Conservation (phyloP, 225 moss, liverwort and hornwort genomes). For the Asterella californica region DNA sequence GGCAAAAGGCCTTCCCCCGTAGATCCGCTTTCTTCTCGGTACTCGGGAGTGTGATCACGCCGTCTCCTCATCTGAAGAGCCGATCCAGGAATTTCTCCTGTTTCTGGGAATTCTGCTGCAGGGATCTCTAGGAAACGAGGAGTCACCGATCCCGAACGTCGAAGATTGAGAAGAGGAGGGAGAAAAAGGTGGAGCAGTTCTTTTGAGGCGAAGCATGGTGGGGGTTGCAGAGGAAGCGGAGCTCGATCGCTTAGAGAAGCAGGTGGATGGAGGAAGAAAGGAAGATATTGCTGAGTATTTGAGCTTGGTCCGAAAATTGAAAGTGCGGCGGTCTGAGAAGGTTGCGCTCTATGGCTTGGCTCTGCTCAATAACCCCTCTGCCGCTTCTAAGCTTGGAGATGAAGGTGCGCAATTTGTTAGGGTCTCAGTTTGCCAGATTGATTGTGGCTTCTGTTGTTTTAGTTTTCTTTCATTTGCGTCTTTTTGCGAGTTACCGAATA, state of each 20-base stretch:
- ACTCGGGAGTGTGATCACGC: no score
- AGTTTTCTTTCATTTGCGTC: not conserved
- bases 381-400: slow-evolving; percentile 71
- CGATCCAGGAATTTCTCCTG: no score
- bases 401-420: slow-evolving; percentile 50
- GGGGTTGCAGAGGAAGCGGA: slow-evolving; percentile 69
- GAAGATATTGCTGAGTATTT: slow-evolving; percentile 71
- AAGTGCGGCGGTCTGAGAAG: slow-evolving; percentile 56
- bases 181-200: not conserved
- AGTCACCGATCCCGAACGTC: no score
- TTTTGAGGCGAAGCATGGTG: slow-evolving; percentile 26
- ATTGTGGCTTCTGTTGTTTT: not conserved
- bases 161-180: not conserved
- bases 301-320: slow-evolving; percentile 65
- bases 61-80: no score
- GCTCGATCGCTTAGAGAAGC: slow-evolving; percentile 78
- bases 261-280: slow-evolving; percentile 77
- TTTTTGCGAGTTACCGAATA: not conserved
- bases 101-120: no score
- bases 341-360: slow-evolving; percentile 65
- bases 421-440: not conserved
- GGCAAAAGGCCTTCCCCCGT: no score
- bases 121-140: no score
- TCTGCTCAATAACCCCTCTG: slow-evolving; percentile 61
- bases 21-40: no score